A percentile compares a stretch with the other conserved stretches of the same genome.
phyloP scores from a whole-genome alignment of 306 rosid genomes.

The Rosa rugosa region DNA sequence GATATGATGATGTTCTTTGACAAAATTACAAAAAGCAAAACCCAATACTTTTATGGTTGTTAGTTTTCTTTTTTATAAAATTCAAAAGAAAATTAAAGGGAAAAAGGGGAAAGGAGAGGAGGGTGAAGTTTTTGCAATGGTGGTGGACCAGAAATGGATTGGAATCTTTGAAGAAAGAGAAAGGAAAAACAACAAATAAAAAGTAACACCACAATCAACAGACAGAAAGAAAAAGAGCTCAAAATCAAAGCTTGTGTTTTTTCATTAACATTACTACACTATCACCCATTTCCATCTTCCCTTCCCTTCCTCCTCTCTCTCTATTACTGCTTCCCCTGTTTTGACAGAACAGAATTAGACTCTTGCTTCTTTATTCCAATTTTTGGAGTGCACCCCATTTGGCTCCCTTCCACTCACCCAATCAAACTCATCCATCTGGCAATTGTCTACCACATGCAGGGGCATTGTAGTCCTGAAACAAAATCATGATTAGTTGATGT shows the following conservation, averaged over 20 bases:
- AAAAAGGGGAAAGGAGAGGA: slow-evolving; percentile 26
- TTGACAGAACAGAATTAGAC: slow-evolving; percentile 2
- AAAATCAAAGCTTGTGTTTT: slow-evolving; percentile 15
- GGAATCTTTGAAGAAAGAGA: slow-evolving; percentile 77
- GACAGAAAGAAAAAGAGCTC: slow-evolving; percentile 25
- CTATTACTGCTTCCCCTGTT: not conserved
- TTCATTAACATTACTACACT: not conserved
- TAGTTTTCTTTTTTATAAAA: slow-evolving; percentile 12
- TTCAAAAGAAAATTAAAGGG: slow-evolving; percentile 32
- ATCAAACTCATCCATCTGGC: slow-evolving; percentile 1
- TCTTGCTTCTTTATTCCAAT: not conserved
- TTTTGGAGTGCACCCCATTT: not conserved
- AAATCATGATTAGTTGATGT: slow-evolving; percentile 11
- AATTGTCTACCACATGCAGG: not conserved
- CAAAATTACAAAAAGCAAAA: slow-evolving; percentile 53
- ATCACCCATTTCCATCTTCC: slow-evolving; percentile 10
- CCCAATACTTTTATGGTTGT: slow-evolving; percentile 11
- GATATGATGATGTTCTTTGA: slow-evolving; percentile 40
- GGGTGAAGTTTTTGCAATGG: slow-evolving; percentile 25
- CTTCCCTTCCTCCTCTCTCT: not conserved
- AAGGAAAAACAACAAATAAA: slow-evolving; percentile 12
- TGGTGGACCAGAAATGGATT: slow-evolving; percentile 71
- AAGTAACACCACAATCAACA: slow-evolving; percentile 20
- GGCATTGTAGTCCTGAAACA: not conserved
- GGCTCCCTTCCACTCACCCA: not conserved